Base-by-base conservation (phyloP, 2,329 filamentous ascomycete genomes). In the Trichoderma atroviride region DNA sequence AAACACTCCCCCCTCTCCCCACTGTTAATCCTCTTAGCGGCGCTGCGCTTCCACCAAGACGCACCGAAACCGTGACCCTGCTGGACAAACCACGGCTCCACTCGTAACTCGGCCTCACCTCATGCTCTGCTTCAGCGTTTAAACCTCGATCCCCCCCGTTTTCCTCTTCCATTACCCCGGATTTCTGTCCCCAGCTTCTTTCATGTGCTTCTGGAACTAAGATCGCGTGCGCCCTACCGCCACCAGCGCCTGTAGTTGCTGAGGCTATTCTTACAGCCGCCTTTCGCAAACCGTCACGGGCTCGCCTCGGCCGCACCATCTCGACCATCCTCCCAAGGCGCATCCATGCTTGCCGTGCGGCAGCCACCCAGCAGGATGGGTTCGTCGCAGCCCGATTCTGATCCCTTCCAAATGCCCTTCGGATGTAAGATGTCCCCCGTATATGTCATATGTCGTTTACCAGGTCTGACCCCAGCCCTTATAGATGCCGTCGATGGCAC, bases 381-480 rank as follows among this genome's bases (percentile, higher is more conserved):
- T 84, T 86, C 86, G 80, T 84, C 82, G 80, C 85, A 85, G 80
- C 83, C 84, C 78, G 77, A 78, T 70, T 76, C 85, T 75, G 83
- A 87, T 74, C 80, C 83, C 69, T 83, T 86, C 72, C 63, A 58
- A 37, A 81, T 87, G 76, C 87, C 88, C 47, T 92, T 92, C 84
- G 90, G 89, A 76, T 92, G 89, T 92, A 84, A 74, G 89, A 86
- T 22, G 16, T 9, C 62, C n/a, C 11, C 31, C 40, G 16, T n/a
- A 27, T 14, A 16, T 14, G 6, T 55, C 24, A 55, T 27, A 14
- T 55, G 14, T 55, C 40, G 19, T 3, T 50, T 50, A 24, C 60
- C 50, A 33, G 5, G n/a, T 50, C 29, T 43, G 9, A 55, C 75
- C 10, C n/a, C 19, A 29, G 9, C 29, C n/a, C 24, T 78, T 67